Evolutionary conservation across 2,329 filamentous ascomycete genomes (phyloP), one percentile per base, ranked within the genome.

Genomic region (Ilyonectria destructans): DNA sequence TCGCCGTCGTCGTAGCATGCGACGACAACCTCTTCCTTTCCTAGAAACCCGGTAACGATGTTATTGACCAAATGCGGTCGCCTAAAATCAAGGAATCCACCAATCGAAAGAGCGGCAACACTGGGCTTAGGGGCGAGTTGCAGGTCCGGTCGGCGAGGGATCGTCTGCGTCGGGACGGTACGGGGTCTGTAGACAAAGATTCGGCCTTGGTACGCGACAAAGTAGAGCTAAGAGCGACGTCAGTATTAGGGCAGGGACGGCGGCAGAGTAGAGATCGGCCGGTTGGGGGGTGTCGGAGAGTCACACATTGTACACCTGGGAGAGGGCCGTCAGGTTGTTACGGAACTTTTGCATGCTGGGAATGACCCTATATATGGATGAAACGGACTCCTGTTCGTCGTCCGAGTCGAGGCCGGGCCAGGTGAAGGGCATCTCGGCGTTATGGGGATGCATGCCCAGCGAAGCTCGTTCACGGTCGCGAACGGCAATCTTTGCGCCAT

Each of bases 1-100:
- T 96, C 93, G 7, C 93, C 93, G 69, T 94, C 92, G 73, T 96
- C 93, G 65, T 89, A 93, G 40, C 85, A 87, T 49, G 91, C 82
- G 4, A 94, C 79, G 6, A 96, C 72, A 33, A 95, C 87, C 79
- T 96, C 93, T 58, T 92, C 84, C 7, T 86, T 81, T 0, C 93
- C 93, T 13, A 96, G 81, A 54, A 92, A 87, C 17, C 92, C 92
- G 29, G 92, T 85, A 12, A 92, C 84, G 17, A 95, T 81, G 70
- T 92, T 88, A 75, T 95, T 96, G 56, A 93, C 86, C 33, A 87
- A 85, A 77, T 95, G 92, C 1, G 88, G 86, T 8, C 82, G 80
- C 1, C 59, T 29, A 0, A 67, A 68, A 64, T 91, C 86, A 33
- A 93, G 82, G 65, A 86, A 85, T 6, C 91, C 91, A 7, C 79